phyloP scores from a whole-genome alignment of 495 filamentous ascomycete genomes.

The Trichoderma asperelloides region DNA sequence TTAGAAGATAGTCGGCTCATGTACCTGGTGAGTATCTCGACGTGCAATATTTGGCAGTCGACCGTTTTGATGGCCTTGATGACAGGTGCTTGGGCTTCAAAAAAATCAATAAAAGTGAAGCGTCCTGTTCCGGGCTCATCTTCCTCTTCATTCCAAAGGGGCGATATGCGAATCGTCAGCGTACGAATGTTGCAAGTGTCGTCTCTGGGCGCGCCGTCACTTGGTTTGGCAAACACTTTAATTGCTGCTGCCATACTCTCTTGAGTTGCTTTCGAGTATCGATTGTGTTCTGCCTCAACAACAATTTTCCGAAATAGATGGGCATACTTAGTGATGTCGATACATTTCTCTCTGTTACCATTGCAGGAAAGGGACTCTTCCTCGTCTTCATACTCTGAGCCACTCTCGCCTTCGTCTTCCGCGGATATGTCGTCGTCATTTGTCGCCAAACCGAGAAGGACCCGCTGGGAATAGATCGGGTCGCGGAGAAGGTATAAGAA shows the following conservation, averaged over 20 bases:
- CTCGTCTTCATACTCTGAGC: background rate
- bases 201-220: background rate
- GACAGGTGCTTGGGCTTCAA: background rate
- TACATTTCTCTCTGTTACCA: background rate
- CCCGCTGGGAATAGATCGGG: background rate
- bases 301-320: constrained; percentile 29
- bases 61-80: background rate
- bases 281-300: constrained; percentile 28
- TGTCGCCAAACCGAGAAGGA: background rate
- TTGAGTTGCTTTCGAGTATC: constrained; percentile 5
- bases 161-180: constrained; percentile 3
- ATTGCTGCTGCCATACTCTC: constrained; percentile 5
- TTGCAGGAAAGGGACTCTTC: background rate
- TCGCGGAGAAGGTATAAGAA: constrained; percentile 34
- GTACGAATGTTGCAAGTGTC: background rate
- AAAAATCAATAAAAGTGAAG: constrained; percentile 3
- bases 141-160: background rate
- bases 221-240: background rate
- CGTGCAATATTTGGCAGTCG: background rate
- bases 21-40: background rate
- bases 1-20: background rate
- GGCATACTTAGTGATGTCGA: constrained; percentile 27
- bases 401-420: background rate
- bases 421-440: background rate
- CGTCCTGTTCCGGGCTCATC: background rate